Conservation (phyloP, 2,329 filamentous ascomycete species). For the Aspergillus ochraceoroseus region DNA sequence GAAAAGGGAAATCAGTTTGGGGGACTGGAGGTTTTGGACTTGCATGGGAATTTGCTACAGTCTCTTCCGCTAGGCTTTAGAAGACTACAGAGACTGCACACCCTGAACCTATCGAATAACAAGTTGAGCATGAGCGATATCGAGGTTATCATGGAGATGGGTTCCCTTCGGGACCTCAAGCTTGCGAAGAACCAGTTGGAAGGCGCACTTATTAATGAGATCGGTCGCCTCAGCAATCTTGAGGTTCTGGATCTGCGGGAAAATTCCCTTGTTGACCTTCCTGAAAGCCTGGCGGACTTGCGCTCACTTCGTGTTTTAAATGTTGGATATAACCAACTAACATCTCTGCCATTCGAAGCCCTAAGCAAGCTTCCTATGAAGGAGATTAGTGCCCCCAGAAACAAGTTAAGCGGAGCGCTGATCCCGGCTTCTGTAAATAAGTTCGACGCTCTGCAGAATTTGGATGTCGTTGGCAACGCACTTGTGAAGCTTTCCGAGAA, state of each 20-base stretch:
- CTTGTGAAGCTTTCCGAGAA: slow-evolving; percentile 52
- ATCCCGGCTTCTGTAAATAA: slow-evolving; percentile 58
- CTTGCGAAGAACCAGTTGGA: slow-evolving; percentile 71
- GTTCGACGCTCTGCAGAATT: slow-evolving; percentile 62
- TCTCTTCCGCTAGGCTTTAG: slow-evolving; percentile 70
- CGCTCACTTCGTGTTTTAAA: slow-evolving; percentile 69
- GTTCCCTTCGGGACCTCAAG: slow-evolving; percentile 69
- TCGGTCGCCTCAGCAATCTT: slow-evolving; percentile 62
- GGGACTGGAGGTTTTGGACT: slow-evolving; percentile 71
- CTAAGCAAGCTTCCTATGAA: slow-evolving; percentile 64
- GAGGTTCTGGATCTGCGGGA: slow-evolving; percentile 76
- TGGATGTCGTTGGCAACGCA: slow-evolving; percentile 75
- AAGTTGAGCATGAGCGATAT: slow-evolving; percentile 67
- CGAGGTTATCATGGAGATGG: slow-evolving; percentile 68
- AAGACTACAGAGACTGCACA: slow-evolving; percentile 67
- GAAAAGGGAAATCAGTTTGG: slow-evolving; percentile 70
- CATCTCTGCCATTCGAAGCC: slow-evolving; percentile 63
- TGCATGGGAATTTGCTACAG: slow-evolving; percentile 77
- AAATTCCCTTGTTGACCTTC: slow-evolving; percentile 71
- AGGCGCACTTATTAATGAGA: slow-evolving; percentile 60
- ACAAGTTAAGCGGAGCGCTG: slow-evolving; percentile 68
- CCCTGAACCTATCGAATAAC: slow-evolving; percentile 81
- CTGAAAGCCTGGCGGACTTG: slow-evolving; percentile 62
- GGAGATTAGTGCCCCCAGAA: slow-evolving; percentile 71
- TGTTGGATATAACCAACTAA: slow-evolving; percentile 71